phyloP scores from a whole-genome alignment of 352 stramenopile species.

The Phytophthora vignae region DNA sequence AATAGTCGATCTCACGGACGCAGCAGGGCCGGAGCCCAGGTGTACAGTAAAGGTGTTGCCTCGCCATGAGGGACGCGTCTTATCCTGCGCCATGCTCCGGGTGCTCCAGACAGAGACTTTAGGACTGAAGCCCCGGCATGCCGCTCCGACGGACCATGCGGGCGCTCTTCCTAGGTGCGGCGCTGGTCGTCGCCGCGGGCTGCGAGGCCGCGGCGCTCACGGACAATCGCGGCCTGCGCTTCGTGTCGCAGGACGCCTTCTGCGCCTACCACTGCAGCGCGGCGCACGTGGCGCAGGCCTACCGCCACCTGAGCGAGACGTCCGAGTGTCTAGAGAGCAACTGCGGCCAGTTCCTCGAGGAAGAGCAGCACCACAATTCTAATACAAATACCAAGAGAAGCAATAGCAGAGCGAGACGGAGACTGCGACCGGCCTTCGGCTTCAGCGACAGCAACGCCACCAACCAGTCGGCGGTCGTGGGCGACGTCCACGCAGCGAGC shows the following conservation, averaged over 20 bases:
- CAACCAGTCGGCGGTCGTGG: slow-evolving; percentile 20
- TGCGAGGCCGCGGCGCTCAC: slow-evolving; percentile 11
- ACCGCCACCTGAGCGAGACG: slow-evolving; percentile 43
- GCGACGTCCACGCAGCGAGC: slow-evolving; percentile 44
- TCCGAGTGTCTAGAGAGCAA: slow-evolving; percentile 47
- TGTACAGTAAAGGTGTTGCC: slow-evolving; percentile 29
- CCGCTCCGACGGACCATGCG: slow-evolving; percentile 24
- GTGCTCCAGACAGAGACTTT: slow-evolving; percentile 34
- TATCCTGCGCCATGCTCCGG: slow-evolving; percentile 13
- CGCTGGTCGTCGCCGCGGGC: neutral
- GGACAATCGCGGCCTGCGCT: slow-evolving; percentile 52
- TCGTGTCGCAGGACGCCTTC: slow-evolving; percentile 56
- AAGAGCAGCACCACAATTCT: slow-evolving; percentile 13
- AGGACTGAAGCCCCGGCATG: slow-evolving; percentile 29
- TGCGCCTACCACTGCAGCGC: slow-evolving; percentile 69
- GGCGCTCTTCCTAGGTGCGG: slow-evolving; percentile 24
- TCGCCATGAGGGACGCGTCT: neutral
- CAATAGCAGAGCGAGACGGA: neutral
- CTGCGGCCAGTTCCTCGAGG: slow-evolving; percentile 35
- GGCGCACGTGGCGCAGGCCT: slow-evolving; percentile 51
- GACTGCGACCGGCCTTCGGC: slow-evolving; percentile 36
- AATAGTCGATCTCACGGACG: slow-evolving; percentile 19
- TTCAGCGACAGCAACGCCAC: slow-evolving; percentile 29
- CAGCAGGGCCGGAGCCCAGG: slow-evolving; percentile 11
- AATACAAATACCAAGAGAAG: neutral